phyloP scores from a whole-genome alignment of 345 rosid genomes.

The Triadica sebifera region DNA sequence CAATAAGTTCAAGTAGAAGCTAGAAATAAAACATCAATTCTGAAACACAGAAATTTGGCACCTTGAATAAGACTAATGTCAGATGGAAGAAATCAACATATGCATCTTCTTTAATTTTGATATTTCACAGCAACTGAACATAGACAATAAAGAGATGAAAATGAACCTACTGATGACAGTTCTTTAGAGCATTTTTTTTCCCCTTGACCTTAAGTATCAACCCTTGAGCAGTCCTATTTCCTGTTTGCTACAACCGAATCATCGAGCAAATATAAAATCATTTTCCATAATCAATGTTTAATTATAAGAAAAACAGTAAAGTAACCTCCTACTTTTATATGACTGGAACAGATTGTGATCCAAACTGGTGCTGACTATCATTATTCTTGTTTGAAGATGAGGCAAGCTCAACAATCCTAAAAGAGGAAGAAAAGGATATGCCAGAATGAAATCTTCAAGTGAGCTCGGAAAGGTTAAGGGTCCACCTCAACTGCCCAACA shows the following conservation, averaged over 20 bases:
- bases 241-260: not conserved
- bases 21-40: too few relatives aligned
- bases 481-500: not conserved
- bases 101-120: too few relatives aligned
- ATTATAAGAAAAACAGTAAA: not conserved
- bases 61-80: too few relatives aligned
- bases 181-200: too few relatives aligned
- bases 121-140: too few relatives aligned
- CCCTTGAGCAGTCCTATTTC: not conserved
- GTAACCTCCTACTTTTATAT: not conserved
- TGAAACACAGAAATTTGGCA: too few relatives aligned
- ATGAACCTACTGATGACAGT: too few relatives aligned
- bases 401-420: not conserved
- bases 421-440: not conserved
- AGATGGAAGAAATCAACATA: too few relatives aligned
- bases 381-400: not conserved
- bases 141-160: too few relatives aligned
- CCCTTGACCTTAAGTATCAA: not conserved
- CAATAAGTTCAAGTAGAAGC: too few relatives aligned
- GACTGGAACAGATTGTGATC: not conserved
- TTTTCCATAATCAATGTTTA: not conserved
- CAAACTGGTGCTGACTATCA: not conserved
- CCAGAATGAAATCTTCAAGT: not conserved
- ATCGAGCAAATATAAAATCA: not conserved
- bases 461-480: not conserved